Percentiles rank a stretch among this genome's conserved stretches.
Evolutionary conservation across 352 stramenopile species (phyloP).

Genomic region (Globisporangium camurandrum): DNA sequence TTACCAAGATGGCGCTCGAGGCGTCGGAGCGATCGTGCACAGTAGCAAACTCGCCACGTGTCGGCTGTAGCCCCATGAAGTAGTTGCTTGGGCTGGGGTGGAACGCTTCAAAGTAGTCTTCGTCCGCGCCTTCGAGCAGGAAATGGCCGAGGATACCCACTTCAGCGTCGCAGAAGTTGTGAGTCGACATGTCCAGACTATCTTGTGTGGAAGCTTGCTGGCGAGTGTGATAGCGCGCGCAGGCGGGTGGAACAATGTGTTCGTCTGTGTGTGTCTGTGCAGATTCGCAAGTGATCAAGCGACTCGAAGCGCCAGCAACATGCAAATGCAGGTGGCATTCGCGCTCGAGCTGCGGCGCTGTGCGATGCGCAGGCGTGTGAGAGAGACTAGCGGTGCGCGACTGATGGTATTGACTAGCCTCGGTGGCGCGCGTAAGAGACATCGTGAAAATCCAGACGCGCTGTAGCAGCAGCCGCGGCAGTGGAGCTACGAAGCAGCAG

Average conservation of each 20-base stretch:
- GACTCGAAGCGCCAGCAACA: neutral
- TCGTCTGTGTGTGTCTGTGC: neutral
- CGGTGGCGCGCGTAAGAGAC: neutral
- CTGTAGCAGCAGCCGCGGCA: too few species aligned
- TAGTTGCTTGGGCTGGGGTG: constrained; percentile 2
- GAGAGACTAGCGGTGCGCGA: neutral
- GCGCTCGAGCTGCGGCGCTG: too few species aligned
- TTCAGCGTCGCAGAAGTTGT: constrained; percentile 10
- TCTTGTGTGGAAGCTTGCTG: too few species aligned
- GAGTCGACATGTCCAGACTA: constrained; percentile 1
- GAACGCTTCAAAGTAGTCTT: constrained; percentile 5
- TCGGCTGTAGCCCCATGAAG: neutral
- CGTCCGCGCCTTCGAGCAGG: constrained; percentile 1
- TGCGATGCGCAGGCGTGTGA: neutral
- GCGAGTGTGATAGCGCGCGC: neutral
- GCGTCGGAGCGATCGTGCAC: neutral
- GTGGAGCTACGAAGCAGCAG: too few species aligned
- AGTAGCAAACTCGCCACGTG: neutral
- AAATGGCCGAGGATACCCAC: constrained; percentile 9
- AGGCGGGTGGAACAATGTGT: neutral
- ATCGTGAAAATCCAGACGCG: neutral
- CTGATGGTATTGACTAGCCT: neutral
- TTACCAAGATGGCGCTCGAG: neutral
- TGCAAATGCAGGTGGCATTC: neutral
- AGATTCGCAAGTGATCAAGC: neutral